Conservation (phyloP, 1,284 basidiomycete genomes). For the Ganoderma resinaceum region DNA sequence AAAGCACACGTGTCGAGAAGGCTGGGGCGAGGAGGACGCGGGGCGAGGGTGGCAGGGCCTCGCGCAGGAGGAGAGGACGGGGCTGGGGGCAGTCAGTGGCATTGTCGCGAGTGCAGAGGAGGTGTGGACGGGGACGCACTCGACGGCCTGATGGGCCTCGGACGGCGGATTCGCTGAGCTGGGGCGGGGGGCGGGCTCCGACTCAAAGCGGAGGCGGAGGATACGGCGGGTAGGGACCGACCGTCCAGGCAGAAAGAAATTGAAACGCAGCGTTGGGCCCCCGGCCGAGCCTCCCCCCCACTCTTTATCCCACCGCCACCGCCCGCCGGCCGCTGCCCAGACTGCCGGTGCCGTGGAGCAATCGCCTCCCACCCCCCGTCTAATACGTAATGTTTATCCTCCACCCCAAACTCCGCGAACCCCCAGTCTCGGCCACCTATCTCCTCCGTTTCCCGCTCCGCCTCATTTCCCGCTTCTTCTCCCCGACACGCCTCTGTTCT, state of each 20-base stretch:
- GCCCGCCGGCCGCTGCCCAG: conserved; percentile 6
- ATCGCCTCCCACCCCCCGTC: not conserved
- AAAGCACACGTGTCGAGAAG: conserved; percentile 33
- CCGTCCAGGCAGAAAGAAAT: conserved; percentile 33
- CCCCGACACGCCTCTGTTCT: not conserved
- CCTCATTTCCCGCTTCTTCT: conserved; percentile 8
- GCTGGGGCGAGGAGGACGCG: conserved; percentile 20
- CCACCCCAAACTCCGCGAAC: conserved; percentile 23
- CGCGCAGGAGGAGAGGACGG: conserved; percentile 22
- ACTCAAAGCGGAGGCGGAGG: conserved; percentile 43
- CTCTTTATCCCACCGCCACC: conserved; percentile 7
- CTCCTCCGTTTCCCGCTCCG: conserved; percentile 26
- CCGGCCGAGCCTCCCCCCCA: not conserved
- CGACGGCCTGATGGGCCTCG: not conserved
- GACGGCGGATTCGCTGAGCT: conserved; percentile 37
- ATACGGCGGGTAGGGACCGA: too few relatives aligned
- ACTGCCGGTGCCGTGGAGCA: too few relatives aligned
- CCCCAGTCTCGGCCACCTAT: conserved; percentile 16
- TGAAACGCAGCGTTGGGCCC: conserved; percentile 30
- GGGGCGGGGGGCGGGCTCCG: conserved; percentile 35
- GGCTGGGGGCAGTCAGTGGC: conserved; percentile 8
- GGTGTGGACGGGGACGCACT: not conserved
- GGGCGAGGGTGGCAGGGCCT: conserved; percentile 18
- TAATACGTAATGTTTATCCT: conserved; percentile 23
- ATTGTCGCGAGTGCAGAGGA: not conserved